Evolutionary conservation across 1,284 basidiomycete genomes (phyloP).

Genomic region (Mycena citricolor): DNA sequence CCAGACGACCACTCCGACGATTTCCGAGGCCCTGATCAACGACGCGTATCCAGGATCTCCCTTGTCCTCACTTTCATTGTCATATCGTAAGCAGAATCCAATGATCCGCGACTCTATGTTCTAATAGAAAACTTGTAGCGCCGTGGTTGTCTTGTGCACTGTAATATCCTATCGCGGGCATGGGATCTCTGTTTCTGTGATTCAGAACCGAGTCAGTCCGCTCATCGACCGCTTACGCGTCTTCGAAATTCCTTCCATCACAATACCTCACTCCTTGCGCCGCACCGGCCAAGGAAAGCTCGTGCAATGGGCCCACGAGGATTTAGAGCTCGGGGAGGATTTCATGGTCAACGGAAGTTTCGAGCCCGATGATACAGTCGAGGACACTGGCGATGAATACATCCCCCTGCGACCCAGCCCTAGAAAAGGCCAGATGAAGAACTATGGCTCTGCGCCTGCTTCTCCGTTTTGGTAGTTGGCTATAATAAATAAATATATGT

Average conservation of each 20-base stretch:
- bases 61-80: slow-evolving; percentile 14
- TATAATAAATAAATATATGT: background rate
- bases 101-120: too few species aligned
- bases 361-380: slow-evolving; percentile 13
- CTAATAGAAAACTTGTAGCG: too few species aligned
- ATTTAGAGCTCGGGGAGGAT: slow-evolving; percentile 21
- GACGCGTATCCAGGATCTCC: slow-evolving; percentile 11
- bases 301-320: slow-evolving; percentile 21
- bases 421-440: slow-evolving; percentile 14
- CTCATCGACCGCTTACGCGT: too few species aligned
- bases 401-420: slow-evolving; percentile 21
- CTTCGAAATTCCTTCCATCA: too few species aligned
- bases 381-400: slow-evolving; percentile 11
- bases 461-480: slow-evolving; percentile 17
- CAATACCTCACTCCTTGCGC: slow-evolving; percentile 10
- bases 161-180: too few species aligned
- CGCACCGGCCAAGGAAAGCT: slow-evolving; percentile 16
- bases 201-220: too few species aligned
- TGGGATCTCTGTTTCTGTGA: too few species aligned
- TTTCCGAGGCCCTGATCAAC: slow-evolving; percentile 12
- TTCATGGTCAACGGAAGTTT: slow-evolving; percentile 21
- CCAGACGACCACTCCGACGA: slow-evolving; percentile 12
- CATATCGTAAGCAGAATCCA: slow-evolving; percentile 18
- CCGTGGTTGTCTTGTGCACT: too few species aligned
- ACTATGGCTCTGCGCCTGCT: slow-evolving; percentile 20